Base-by-base conservation (phyloP, 306 rosid genomes). In the Arachis hypogaea region DNA sequence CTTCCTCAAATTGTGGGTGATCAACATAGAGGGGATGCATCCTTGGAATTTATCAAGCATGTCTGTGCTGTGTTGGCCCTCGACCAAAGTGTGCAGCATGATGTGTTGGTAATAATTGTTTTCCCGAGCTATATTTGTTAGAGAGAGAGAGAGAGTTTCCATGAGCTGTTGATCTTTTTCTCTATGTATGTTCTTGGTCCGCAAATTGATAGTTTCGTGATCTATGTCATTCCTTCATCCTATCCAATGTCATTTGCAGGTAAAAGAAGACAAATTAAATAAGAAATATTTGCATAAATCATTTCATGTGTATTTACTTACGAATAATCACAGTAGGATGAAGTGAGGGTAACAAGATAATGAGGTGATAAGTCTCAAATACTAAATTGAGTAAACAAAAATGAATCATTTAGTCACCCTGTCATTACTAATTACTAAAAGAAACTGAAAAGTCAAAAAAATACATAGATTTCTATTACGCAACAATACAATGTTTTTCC, bases 201-300 rank as follows among this genome's bases (percentile, higher is more conserved):
- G 73, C 42, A 16, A 64, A 55, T 68, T 68, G 54, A 65, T 59
- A 9, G 58, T 89, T 91, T 82, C 76, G 71, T 2, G 84, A 85
- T 82, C 85, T 68, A 46, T 78, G 82, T 64, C 85, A 86, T 22
- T 88, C 93, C 69, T 86, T 93, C 82, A 74, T 84, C 86, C 79
- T 93, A 77, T 84, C 93, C 82, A 89, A 89, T 73, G 94, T 91
- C 82, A 86, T 92, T 67, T 90, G 96, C 98, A 92, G 96, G 98
- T 92, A 86, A 73, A 30, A 30, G 2, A 30, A 14, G 36, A 30
- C 2, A 30, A 30, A 33, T 33, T 33, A 33, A 33, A 33, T 2
- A 33, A 33, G 4, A 4, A 33, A 22, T 22, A 22, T 22, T 22
- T 22, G 1, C 1, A 22, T 22, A 22, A 22, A 22, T 1, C 28